Conservation (phyloP, 2,329 filamentous ascomycete genomes). For the Akanthomyces lecanii region DNA sequence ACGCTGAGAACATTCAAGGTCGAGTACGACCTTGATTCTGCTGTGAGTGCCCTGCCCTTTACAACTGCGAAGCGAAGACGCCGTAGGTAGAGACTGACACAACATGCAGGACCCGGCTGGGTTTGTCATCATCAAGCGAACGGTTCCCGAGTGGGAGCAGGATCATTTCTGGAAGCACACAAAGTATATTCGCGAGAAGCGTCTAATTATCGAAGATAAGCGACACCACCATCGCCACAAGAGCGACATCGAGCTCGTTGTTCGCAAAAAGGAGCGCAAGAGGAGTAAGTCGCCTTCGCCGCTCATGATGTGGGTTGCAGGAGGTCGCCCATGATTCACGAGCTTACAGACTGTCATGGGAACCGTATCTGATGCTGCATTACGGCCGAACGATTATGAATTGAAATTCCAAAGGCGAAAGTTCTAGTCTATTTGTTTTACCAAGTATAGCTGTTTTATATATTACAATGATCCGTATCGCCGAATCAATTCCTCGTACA, state of each 20-base stretch:
- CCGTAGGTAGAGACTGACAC: conserved; percentile 29
- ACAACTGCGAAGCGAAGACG: background rate
- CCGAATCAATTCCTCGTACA: conserved; percentile 90
- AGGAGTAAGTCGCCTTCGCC: conserved; percentile 53
- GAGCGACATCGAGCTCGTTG: conserved; percentile 43
- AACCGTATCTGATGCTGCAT: background rate
- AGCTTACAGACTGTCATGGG: background rate
- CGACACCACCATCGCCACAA: conserved; percentile 42
- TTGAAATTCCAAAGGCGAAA: conserved; percentile 7
- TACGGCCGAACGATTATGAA: conserved; percentile 3
- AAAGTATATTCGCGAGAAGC: conserved; percentile 55
- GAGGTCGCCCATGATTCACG: conserved; percentile 31
- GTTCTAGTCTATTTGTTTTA: conserved; percentile 12
- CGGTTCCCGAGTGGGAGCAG: conserved; percentile 68
- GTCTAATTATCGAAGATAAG: conserved; percentile 46
- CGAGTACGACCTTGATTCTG: conserved; percentile 54
- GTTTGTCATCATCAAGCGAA: conserved; percentile 69
- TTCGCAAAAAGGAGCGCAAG: conserved; percentile 54
- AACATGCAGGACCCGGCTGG: conserved; percentile 56
- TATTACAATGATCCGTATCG: conserved; percentile 34
- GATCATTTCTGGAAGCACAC: conserved; percentile 71
- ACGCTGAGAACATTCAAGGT: conserved; percentile 53
- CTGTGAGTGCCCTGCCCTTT: conserved; percentile 33
- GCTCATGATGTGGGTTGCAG: conserved; percentile 55
- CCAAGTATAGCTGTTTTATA: conserved; percentile 4